phyloP scores from a whole-genome alignment of 352 stramenopile species.

The Phytophthora cactorum region DNA sequence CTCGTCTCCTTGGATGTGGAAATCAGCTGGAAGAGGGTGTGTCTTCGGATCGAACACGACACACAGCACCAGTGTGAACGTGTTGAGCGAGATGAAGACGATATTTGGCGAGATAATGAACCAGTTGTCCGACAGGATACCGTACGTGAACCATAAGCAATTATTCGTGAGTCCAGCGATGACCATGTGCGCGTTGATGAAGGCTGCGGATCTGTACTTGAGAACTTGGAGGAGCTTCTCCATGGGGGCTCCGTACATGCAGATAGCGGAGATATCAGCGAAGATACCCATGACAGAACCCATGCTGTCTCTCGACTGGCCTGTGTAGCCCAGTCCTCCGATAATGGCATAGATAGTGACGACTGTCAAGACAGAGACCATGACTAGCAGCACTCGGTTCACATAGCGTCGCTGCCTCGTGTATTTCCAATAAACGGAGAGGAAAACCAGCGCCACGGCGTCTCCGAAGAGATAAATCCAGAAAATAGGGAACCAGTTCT shows the following conservation, averaged over 20 bases:
- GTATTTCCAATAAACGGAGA: conserved; percentile 37
- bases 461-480: conserved; percentile 46
- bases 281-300: conserved; percentile 34
- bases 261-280: conserved; percentile 29
- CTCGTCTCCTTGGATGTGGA: too few species aligned
- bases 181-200: conserved; percentile 37
- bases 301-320: conserved; percentile 27
- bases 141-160: conserved; percentile 43
- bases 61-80: conserved; percentile 29
- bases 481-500: conserved; percentile 55
- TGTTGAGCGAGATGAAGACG: conserved; percentile 39
- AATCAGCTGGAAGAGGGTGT: conserved; percentile 2
- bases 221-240: conserved; percentile 36
- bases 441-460: conserved; percentile 32
- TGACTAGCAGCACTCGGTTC: conserved; percentile 21
- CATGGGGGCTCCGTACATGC: conserved; percentile 32
- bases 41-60: conserved; percentile 38
- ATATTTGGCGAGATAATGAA: conserved; percentile 43
- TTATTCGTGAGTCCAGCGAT: conserved; percentile 32
- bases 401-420: conserved; percentile 34
- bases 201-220: conserved; percentile 28
- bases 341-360: conserved; percentile 40
- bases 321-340: conserved; percentile 29
- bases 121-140: conserved; percentile 35
- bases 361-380: conserved; percentile 19